These are phyloP conservation scores for Amanita molliuscula DNA, from an alignment of 768 basidiomycete genomes.

Conservation along the genomic window DNA sequence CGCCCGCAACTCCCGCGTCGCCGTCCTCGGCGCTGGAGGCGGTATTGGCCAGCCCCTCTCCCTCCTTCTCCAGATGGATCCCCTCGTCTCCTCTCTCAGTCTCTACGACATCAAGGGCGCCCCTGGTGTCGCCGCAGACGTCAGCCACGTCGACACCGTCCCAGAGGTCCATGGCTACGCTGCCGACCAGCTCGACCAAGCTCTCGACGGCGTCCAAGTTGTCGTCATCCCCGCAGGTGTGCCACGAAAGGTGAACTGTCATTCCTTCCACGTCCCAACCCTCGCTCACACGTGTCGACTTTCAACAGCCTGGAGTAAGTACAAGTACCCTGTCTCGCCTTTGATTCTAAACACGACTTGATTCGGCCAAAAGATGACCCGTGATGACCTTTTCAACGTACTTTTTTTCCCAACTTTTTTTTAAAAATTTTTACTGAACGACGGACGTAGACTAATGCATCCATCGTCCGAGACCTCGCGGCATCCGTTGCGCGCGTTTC, in stretches of 20 bases:
- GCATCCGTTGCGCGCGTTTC: constrained; percentile 74
- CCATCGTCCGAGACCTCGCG: constrained; percentile 95
- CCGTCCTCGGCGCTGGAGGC: constrained; percentile 96
- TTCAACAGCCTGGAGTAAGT: constrained; percentile 43
- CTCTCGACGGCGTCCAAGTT: constrained; percentile 83
- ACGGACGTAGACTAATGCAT: constrained; percentile 81
- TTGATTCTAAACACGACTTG: constrained; percentile 1
- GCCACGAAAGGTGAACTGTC: constrained; percentile 72
- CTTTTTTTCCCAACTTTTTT: constrained; percentile 18
- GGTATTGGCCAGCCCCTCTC: constrained; percentile 98
- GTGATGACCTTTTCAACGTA: constrained; percentile 94
- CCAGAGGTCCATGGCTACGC: constrained; percentile 67
- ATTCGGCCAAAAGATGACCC: constrained; percentile 68
- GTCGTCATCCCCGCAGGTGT: constrained; percentile 99
- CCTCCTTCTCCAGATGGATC: constrained; percentile 87
- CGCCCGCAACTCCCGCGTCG: constrained; percentile 74
- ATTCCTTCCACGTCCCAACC: constrained; percentile 9
- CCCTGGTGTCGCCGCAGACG: constrained; percentile 94
- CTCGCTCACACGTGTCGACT: constrained; percentile 6
- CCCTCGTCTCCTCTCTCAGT: constrained; percentile 74
- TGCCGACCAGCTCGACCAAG: constrained; percentile 81
- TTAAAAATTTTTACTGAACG: neutral
- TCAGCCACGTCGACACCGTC: constrained; percentile 86
- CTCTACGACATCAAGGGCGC: constrained; percentile 95
- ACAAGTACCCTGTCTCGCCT: constrained; percentile 3